phyloP scores from a whole-genome alignment of 2,329 filamentous ascomycete species.

The Helicocarpus griseus region DNA sequence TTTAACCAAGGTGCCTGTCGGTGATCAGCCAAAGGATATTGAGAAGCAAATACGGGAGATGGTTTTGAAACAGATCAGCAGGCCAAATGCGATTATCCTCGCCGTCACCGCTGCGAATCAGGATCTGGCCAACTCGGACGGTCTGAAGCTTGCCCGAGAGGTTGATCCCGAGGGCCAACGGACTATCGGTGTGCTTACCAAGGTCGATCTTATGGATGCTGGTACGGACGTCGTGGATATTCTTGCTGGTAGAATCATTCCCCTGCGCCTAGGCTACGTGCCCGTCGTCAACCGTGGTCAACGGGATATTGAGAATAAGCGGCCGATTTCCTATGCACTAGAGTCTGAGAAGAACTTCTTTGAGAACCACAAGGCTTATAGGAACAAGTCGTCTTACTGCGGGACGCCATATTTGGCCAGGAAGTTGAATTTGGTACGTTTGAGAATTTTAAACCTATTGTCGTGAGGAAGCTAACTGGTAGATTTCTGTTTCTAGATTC shows the following conservation, averaged over 20 bases:
- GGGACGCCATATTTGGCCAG: constrained; percentile 93
- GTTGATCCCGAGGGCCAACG: constrained; percentile 95
- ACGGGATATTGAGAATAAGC: constrained; percentile 97
- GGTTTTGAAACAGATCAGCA: constrained; percentile 97
- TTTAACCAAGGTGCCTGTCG: constrained; percentile 91
- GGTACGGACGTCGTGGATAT: constrained; percentile 98
- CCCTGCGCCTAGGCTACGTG: constrained; percentile 85
- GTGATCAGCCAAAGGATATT: constrained; percentile 92
- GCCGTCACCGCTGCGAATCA: constrained; percentile 95
- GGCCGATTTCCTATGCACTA: constrained; percentile 79
- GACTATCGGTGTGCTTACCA: constrained; percentile 96
- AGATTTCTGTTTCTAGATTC: constrained; percentile 52
- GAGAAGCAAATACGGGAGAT: constrained; percentile 95
- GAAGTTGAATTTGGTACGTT: constrained; percentile 73
- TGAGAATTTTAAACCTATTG: not conserved
- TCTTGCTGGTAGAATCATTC: constrained; percentile 92
- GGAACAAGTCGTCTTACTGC: constrained; percentile 97
- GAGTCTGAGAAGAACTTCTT: constrained; percentile 96
- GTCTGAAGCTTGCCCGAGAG: constrained; percentile 88
- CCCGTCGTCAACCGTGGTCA: constrained; percentile 97
- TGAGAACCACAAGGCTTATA: constrained; percentile 95
- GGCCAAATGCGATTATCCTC: constrained; percentile 95
- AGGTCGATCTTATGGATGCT: constrained; percentile 98
- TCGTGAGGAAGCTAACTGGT: not conserved
- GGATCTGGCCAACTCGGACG: constrained; percentile 97